phyloP scores from a whole-genome alignment of 2,329 filamentous ascomycete genomes.

The Verticillium zaregamsianum region DNA sequence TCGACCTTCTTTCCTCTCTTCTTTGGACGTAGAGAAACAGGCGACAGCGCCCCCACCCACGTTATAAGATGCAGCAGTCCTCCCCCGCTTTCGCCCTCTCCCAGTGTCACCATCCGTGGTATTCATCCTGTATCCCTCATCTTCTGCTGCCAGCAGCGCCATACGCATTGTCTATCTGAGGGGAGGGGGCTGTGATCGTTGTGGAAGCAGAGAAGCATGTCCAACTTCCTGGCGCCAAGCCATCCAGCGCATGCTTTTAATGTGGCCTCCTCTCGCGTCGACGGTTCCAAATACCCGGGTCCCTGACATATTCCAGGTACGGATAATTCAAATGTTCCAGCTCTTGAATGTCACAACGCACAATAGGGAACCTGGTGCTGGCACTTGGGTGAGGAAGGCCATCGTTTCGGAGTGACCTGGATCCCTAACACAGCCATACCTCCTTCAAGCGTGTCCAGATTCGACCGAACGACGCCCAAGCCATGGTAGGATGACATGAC shows the following conservation, averaged over 20 bases:
- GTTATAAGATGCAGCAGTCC: background rate
- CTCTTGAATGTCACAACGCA: background rate
- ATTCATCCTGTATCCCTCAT: background rate
- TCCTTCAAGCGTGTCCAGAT: background rate
- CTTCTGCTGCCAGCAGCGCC: background rate
- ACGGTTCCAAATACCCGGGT: background rate
- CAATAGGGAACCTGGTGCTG: background rate
- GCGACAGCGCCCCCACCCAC: background rate
- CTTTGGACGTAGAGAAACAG: background rate
- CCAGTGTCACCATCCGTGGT: background rate
- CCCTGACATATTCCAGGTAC: background rate
- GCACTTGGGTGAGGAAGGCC: background rate
- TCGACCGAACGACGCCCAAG: background rate
- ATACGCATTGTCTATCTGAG: background rate
- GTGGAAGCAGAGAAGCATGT: background rate
- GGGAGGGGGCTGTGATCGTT: background rate
- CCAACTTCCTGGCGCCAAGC: background rate
- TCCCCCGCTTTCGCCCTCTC: background rate
- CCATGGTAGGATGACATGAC: background rate
- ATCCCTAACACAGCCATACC: background rate
- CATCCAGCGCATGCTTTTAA: background rate
- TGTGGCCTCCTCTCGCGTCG: background rate
- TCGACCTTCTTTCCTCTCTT: background rate
- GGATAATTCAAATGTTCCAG: background rate
- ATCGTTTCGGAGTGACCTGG: background rate